A percentile compares a stretch with the other conserved stretches of the same genome.
These are phyloP conservation scores for Chaetomiaceae sp. DNA, from an alignment of 2,329 filamentous ascomycete species.

Conservation along the genomic window DNA sequence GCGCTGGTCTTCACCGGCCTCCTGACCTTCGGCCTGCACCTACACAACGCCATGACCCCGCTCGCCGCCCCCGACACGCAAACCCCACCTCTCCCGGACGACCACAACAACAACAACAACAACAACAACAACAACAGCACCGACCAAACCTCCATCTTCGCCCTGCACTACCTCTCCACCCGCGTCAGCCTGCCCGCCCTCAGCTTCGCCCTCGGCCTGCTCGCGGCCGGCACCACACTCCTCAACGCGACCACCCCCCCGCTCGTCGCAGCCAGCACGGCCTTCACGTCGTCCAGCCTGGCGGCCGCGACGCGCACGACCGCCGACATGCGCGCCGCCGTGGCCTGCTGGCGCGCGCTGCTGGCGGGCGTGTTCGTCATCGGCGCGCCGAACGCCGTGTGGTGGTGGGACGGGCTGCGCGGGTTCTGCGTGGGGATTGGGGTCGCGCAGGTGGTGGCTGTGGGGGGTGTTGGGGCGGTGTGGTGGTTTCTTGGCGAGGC, in stretches of 20 bases:
- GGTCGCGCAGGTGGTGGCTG: conserved; percentile 37
- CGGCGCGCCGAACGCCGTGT: conserved; percentile 31
- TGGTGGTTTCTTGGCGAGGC: conserved; percentile 40
- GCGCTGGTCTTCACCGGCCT: conserved; percentile 37
- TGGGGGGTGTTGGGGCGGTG: conserved; percentile 27
- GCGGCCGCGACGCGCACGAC: conserved; percentile 40
- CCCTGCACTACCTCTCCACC: conserved; percentile 23
- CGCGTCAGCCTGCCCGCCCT: conserved; percentile 36
- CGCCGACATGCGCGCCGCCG: conserved; percentile 42
- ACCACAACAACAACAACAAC: not conserved
- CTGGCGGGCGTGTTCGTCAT: conserved; percentile 40
- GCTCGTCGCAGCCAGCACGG: conserved; percentile 41
- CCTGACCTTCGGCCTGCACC: conserved; percentile 41
- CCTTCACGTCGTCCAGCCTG: conserved; percentile 43
- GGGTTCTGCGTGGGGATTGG: conserved; percentile 36
- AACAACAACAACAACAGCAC: not conserved
- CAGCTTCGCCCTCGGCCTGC: conserved; percentile 41
- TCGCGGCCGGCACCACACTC: conserved; percentile 37
- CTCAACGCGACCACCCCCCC: conserved; percentile 38
- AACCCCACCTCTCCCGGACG: too few relatives aligned
- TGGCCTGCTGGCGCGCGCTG: conserved; percentile 37
- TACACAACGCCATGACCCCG: conserved; percentile 31
- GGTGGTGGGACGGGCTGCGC: conserved; percentile 31
- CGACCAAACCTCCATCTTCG: conserved; percentile 22
- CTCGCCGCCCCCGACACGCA: not conserved